Evolutionary conservation across 441 rosid species (phyloP).

Genomic region (Jatropha multifida): DNA sequence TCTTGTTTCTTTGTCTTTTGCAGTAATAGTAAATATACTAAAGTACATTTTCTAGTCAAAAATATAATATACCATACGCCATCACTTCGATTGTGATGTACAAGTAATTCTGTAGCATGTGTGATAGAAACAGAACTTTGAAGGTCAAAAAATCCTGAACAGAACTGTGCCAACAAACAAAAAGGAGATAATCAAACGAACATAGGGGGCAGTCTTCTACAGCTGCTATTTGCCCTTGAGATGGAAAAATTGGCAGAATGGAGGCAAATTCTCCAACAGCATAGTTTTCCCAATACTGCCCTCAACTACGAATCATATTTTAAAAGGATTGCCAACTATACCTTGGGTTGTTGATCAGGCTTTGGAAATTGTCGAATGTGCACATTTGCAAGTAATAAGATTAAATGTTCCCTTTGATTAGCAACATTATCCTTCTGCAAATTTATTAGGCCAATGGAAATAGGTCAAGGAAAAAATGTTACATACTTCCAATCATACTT

Average conservation of each 20-base stretch:
- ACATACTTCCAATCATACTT: neutral
- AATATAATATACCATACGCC: neutral
- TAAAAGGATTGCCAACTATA: constrained; percentile 14
- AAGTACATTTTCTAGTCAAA: neutral
- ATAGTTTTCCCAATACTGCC: neutral
- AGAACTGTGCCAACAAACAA: neutral
- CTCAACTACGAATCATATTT: neutral
- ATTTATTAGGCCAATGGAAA: constrained; percentile 14
- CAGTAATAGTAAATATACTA: neutral
- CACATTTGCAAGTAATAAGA: constrained; percentile 92
- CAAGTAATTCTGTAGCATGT: neutral
- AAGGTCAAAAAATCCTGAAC: neutral
- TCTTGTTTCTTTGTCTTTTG: neutral
- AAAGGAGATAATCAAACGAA: neutral
- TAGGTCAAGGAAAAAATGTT: constrained; percentile 7
- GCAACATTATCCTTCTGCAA: constrained; percentile 95
- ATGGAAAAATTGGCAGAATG: neutral
- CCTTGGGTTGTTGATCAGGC: constrained; percentile 99
- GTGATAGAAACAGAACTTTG: neutral
- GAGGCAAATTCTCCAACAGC: neutral
- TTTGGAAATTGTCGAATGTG: constrained; percentile 95
- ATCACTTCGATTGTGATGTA: neutral
- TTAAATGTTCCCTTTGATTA: constrained; percentile 98
- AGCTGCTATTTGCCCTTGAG: constrained; percentile 4
- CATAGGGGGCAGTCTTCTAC: neutral